Conservation (phyloP, 192 early-diverging fungal species). For the Backusella tarrabulga region DNA sequence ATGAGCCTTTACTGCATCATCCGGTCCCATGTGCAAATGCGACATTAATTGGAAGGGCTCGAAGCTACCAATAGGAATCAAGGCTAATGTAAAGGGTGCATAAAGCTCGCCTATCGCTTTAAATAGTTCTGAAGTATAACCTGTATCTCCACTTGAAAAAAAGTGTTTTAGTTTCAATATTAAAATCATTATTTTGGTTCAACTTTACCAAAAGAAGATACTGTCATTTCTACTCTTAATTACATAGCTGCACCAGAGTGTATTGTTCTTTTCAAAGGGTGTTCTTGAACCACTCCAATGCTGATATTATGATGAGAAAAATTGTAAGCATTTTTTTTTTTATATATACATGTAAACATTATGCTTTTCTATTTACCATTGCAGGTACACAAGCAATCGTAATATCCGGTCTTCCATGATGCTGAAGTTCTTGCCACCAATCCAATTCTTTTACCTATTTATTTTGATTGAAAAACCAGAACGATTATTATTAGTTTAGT, state of each 20-base stretch:
- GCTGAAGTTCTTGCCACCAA: constrained; percentile 54
- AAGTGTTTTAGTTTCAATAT: background rate
- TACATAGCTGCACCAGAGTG: constrained; percentile 48
- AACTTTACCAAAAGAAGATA: constrained; percentile 49
- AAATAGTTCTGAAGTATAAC: constrained; percentile 48
- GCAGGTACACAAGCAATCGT: constrained; percentile 36
- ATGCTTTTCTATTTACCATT: constrained; percentile 23
- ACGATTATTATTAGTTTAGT: background rate
- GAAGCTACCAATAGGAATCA: constrained; percentile 55
- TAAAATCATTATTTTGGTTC: background rate
- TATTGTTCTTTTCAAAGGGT: constrained; percentile 30
- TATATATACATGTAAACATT: background rate
- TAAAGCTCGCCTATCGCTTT: constrained; percentile 49
- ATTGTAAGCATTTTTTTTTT: background rate
- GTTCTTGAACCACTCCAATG: constrained; percentile 36
- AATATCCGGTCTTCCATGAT: constrained; percentile 38
- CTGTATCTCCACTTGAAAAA: constrained; percentile 44
- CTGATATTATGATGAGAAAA: constrained; percentile 2
- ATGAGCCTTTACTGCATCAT: constrained; percentile 50
- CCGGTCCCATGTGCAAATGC: constrained; percentile 55
- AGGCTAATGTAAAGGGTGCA: constrained; percentile 51
- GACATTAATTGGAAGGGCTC: constrained; percentile 48
- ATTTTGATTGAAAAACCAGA: background rate
- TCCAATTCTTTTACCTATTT: constrained; percentile 48
- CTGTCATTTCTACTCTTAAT: constrained; percentile 36